A percentile compares a stretch with the other conserved stretches of the same genome.
These are phyloP conservation scores for Tephrocybe sp. DNA, from an alignment of 768 basidiomycete species.

Conservation along the genomic window DNA sequence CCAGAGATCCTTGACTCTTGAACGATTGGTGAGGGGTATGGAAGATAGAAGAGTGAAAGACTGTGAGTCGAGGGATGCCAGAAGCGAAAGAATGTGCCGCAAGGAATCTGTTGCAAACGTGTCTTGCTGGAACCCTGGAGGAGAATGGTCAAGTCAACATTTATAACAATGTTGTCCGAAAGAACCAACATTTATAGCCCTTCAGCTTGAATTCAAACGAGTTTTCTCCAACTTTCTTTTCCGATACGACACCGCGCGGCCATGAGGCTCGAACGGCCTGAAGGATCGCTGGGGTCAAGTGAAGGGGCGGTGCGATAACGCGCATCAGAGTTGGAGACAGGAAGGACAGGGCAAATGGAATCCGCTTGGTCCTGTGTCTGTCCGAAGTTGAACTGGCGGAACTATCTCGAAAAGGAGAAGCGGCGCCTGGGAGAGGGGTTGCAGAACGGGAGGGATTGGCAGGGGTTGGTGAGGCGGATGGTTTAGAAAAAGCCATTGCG, in stretches of 20 bases:
- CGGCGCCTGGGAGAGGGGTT: slow-evolving; percentile 33
- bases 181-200: slow-evolving; percentile 68
- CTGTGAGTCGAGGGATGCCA: slow-evolving; percentile 64
- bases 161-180: background rate
- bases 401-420: slow-evolving; percentile 36
- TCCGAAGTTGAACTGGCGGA: slow-evolving; percentile 38
- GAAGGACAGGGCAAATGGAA: slow-evolving; percentile 74
- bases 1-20: slow-evolving; percentile 76
- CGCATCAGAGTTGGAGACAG: slow-evolving; percentile 63
- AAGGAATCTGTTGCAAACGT: slow-evolving; percentile 73
- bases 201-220: slow-evolving; percentile 80
- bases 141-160: background rate
- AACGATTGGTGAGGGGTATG: slow-evolving; percentile 66
- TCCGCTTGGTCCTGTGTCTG: slow-evolving; percentile 31
- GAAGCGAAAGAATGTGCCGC: slow-evolving; percentile 63
- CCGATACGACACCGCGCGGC: slow-evolving; percentile 76
- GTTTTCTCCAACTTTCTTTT: slow-evolving; percentile 70
- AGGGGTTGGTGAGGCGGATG: slow-evolving; percentile 28
- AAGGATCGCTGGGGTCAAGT: slow-evolving; percentile 76
- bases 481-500: slow-evolving; percentile 66
- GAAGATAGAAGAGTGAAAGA: slow-evolving; percentile 69
- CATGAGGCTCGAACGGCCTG: slow-evolving; percentile 74
- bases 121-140: slow-evolving; percentile 75
- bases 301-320: slow-evolving; percentile 74
- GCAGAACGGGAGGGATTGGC: slow-evolving; percentile 22